Evolutionary conservation across 2,329 filamentous ascomycete genomes (phyloP), one percentile per base, ranked within the genome.

Genomic region (Colletotrichum tofieldiae): DNA sequence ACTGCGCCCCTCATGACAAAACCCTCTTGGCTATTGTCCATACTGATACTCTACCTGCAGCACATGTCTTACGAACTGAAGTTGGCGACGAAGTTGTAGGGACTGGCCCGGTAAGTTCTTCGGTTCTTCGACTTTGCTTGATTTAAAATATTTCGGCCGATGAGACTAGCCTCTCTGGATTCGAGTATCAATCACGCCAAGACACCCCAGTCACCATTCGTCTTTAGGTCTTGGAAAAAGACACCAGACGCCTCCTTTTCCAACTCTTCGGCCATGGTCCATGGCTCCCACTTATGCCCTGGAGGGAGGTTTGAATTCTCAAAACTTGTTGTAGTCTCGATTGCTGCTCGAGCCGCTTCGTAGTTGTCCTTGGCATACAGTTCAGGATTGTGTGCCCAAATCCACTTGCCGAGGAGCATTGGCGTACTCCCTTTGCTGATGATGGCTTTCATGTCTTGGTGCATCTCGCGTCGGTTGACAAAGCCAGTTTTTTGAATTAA

Each of bases 381-480:
- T 16, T 60, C 52, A 20, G 32, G 29, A 12, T 55, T 20, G 32
- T 55, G 52, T 9, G 52, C n/a, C 32, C 52, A 55, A 16, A 55
- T 20, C 52, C 52, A 55, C 35, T 55, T 55, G 3, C 52, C 52
- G 9, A n/a, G 16, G 18, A 55, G 52, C 52, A 55, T 55, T 20
- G 52, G 32, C 16, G 11, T 32, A 2, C 20, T 14, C 20, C n/a
- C 52, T 5, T 55, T 20, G 9, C 18, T 20, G 5, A 55, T 37
- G 16, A n/a, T 35, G 32, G 16, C 8, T 9, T 37, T n/a, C 52
- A 55, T 55, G 29, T 55, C 52, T 7, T 18, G 52, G 8, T 55
- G 52, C 29, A 55, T 18, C 32, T 55, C 29, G 18, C 32, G 52
- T 20, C 52, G 32, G 29, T 55, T 55, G 16, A 37, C 52, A 55